Percentiles rank a stretch among this genome's conserved stretches.
phyloP scores from a whole-genome alignment of 805 yeast genomes.

The Cyberlindnera mississippiensis region DNA sequence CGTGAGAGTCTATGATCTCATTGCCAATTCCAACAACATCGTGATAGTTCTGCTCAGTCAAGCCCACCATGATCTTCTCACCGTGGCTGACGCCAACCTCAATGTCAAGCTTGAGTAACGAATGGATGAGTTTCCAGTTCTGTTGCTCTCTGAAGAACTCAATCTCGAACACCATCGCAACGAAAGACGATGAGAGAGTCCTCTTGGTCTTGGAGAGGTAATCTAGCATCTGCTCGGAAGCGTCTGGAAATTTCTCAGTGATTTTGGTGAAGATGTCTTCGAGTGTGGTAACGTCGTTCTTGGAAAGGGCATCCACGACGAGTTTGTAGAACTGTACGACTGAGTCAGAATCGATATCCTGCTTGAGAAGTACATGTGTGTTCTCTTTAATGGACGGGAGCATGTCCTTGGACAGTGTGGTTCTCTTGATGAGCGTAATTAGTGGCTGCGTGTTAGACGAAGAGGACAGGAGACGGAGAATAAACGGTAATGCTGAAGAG shows the following conservation, averaged over 20 bases:
- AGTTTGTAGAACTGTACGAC: conserved; percentile 31
- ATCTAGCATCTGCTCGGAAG: conserved; percentile 41
- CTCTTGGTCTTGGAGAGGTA: conserved; percentile 49
- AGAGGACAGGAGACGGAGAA: conserved; percentile 8
- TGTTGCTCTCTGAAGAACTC: conserved; percentile 43
- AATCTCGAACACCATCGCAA: conserved; percentile 41
- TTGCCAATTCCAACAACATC: conserved; percentile 22
- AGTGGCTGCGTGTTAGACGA: conserved; percentile 6
- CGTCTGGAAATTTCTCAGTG: conserved; percentile 33
- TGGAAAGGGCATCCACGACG: conserved; percentile 28
- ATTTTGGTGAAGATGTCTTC: conserved; percentile 48
- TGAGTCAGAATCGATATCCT: conserved; percentile 16
- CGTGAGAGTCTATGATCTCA: conserved; percentile 42
- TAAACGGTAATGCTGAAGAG: conserved; percentile 18
- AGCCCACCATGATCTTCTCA: conserved; percentile 29
- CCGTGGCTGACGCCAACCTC: conserved; percentile 51
- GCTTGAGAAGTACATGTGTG: conserved; percentile 30
- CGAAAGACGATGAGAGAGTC: conserved; percentile 49
- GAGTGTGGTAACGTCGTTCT: conserved; percentile 34
- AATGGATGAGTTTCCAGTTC: conserved; percentile 44
- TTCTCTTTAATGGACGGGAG: conserved; percentile 28
- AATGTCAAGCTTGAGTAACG: conserved; percentile 50
- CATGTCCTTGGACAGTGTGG: conserved; percentile 28
- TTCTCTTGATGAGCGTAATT: conserved; percentile 22
- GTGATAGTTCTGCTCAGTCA: conserved; percentile 6